Conservation (phyloP, 192 early-diverging fungal species). For the Coemansia sp. region DNA sequence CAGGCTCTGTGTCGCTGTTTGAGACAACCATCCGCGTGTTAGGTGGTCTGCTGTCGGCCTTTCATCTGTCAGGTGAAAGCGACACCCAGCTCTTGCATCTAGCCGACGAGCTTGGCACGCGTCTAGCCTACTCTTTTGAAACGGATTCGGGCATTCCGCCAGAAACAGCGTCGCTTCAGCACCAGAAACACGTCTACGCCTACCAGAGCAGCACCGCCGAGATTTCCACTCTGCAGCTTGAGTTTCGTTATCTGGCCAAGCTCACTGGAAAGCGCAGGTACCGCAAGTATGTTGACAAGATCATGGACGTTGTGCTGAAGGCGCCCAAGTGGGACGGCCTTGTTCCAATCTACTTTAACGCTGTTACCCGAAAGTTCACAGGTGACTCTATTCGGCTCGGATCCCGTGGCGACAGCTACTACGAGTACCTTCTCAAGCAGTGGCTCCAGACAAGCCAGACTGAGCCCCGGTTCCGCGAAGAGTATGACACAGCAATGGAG, state of each 20-base stretch:
- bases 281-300: conserved; percentile 69
- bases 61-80: conserved; percentile 61
- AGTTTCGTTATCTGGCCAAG: conserved; percentile 84
- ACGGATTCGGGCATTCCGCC: conserved; percentile 45
- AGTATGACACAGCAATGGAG: conserved; percentile 64
- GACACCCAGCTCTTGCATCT: conserved; percentile 62
- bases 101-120: conserved; percentile 73
- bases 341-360: conserved; percentile 68
- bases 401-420: conserved; percentile 82
- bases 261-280: conserved; percentile 75
- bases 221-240: conserved; percentile 81
- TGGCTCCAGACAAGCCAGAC: conserved; percentile 68
- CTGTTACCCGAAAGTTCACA: conserved; percentile 11
- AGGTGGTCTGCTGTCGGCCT: conserved; percentile 80
- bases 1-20: conserved; percentile 69
- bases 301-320: conserved; percentile 36
- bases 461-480: conserved; percentile 64
- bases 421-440: conserved; percentile 94
- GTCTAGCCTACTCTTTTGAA: conserved; percentile 65
- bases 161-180: conserved; percentile 31
- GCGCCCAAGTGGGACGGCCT: conserved; percentile 59
- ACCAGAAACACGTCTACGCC: conserved; percentile 16
- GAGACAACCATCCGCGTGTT: conserved; percentile 86
- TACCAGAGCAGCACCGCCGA: conserved; percentile 60
- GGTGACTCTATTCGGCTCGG: conserved; percentile 31